Conservation (phyloP, 2,329 filamentous ascomycete species). For the Nemania bipapillata region DNA sequence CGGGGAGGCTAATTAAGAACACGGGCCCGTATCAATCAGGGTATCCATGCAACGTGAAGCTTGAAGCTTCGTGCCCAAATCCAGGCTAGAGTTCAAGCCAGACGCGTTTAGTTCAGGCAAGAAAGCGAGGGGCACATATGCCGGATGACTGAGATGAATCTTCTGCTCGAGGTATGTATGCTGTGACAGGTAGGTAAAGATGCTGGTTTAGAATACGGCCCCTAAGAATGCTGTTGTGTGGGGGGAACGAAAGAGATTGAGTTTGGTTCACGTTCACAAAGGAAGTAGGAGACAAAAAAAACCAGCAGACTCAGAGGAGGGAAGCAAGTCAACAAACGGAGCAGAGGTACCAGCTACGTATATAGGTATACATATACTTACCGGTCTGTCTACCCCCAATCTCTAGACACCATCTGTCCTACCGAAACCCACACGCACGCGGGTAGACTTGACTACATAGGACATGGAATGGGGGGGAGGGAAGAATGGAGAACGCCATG, state of each 20-base stretch:
- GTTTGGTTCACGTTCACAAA: slow-evolving; percentile 19
- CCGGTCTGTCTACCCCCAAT: not conserved
- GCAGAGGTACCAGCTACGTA: slow-evolving; percentile 5
- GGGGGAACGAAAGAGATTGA: not conserved
- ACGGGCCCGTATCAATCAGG: not conserved
- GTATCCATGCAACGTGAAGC: not conserved
- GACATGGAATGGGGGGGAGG: slow-evolving; percentile 20
- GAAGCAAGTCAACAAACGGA: slow-evolving; percentile 24
- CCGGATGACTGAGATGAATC: not conserved
- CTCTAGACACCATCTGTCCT: not conserved
- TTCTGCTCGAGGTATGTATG: not conserved
- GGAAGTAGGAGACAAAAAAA: slow-evolving; percentile 23
- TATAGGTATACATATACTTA: slow-evolving; percentile 31
- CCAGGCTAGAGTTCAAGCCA: not conserved
- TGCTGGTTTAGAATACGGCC: not conserved
- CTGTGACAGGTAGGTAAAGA: not conserved
- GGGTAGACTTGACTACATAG: not conserved
- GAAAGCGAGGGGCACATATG: not conserved
- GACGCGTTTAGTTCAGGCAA: not conserved
- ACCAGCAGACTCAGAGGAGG: not conserved
- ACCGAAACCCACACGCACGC: not conserved
- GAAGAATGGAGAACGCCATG: slow-evolving; percentile 18
- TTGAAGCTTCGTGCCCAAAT: not conserved
- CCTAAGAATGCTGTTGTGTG: not conserved
- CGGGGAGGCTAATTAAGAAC: not conserved